Evolutionary conservation across 805 yeast genomes (phyloP), one percentile per base, ranked within the genome.

Genomic region (Candida parachauliodes): DNA sequence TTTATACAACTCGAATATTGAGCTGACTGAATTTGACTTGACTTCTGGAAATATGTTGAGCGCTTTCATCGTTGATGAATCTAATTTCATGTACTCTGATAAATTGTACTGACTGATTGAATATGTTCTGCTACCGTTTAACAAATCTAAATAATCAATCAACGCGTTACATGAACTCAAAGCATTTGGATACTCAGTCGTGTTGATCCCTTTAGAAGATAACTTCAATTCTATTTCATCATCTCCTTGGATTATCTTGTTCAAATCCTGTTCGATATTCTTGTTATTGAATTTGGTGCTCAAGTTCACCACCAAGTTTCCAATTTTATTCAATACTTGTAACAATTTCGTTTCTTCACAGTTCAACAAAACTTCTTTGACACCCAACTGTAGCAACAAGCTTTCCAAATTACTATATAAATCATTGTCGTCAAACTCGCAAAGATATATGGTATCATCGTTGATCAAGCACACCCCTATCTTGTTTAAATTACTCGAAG

Each of bases 351-450:
- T 68, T 34, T 74, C 60, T 41, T 83, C 91, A 4, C 75, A 62
- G 39, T 77, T 83, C 51, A 42, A 70, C 5, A 91, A 50, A 28
- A 88, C 81, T 55, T 93, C 98, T 50, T 83, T 86, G 5, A 88
- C 87, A 15, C 95, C 96, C 24, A 88, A 65, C 57, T 93, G 99
- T 48, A 93, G 83, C 41, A 89, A 59, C 34, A 88, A 70, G 32
- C 94, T 81, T 57, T 93, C 98, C 44, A 91, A 59, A 53, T 89
- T 91, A 1, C 95, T 81, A 49, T 76, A 88, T 8, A 88, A 70
- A 33, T 91, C 98, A 52, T 87, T 88, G 56, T 93, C 99, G 8
- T 75, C 74, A 46, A 91, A 83, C 54, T 89, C 95, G 12, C 82
- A 62, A 35, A 88, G 62, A 15, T 93, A 88, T 22, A 93, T 68